Base-by-base conservation (phyloP, 2,329 filamentous ascomycete genomes). In the Paracoccidioides brasiliensis region DNA sequence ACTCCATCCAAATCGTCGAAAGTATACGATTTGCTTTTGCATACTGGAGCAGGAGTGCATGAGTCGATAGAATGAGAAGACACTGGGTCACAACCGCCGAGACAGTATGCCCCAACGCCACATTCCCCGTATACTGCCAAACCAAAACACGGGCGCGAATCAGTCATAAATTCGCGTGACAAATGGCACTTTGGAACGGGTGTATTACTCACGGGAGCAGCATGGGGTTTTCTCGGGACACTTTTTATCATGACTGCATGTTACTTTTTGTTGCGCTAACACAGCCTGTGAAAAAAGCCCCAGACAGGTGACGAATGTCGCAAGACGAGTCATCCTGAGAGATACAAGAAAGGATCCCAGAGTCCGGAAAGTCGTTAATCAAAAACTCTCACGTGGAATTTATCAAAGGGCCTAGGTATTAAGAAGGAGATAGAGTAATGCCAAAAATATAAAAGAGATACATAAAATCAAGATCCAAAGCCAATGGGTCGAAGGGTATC, bases 41-140 rank as follows among this genome's bases (percentile, higher is more conserved):
- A 98, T 35, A 88, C 79, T 5, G 93, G 91, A 56, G 80, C 85
- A 14, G 93, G 88, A 6, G 88, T 83, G 72, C 93, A 98, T 2
- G 91, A 84, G 62, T 94, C 83, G 63, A 96, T 79, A 10, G 81
- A 81, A 75, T 84, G 86, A 50, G 91, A 97, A 74, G 84, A 85
- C 67, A 83, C 80, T 37, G 90, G 88, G 69, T 97, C 91, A 76
- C 93, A 98, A 60, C 93, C 93, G 64, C 93, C 93, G 22, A 98
- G 81, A 67, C 93, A 98, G 79, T 87, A 97, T 55, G 90, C 93
- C 65, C 93, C 93, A 55, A 90, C 83, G 74, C 91, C 93, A 67
- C 93, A 97, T 71, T 91, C 79, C 64, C 88, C 88, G 72, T 96
- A 97, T 72, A 93, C 89, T 95, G 66, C 52, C 4, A 10, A 32